Base-by-base conservation (phyloP, 177 flowering plant genomes). In the Telopea speciosissima region DNA sequence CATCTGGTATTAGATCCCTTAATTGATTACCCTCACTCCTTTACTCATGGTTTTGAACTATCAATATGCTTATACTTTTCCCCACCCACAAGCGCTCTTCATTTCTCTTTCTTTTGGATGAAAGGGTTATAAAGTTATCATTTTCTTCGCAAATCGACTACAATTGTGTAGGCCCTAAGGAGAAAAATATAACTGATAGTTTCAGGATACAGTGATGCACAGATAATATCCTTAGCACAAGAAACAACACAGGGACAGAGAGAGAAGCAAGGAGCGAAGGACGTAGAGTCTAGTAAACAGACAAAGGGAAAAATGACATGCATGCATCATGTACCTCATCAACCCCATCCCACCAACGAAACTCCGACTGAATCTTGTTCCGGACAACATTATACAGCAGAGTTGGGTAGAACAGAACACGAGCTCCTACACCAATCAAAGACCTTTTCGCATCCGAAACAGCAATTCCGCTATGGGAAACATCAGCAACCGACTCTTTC, bases 321-420 rank as follows among this genome's bases (percentile, higher is more conserved):
- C 36, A 66, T 12, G 23, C 14, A 24, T 64, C 52, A 33, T 64
- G 65, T 84, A 93, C 98, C 97, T 91, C 79, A 71, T 80, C 91
- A 24, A 93, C 82, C 65, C 82, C 74, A 78, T 93, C 98, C 98
- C 98, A 93, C 98, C 98, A 93, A n/a, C 89, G 85, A 70, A 93
- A 93, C 82, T 90, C 98, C 5, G 92, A 26, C 77, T 93, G 87
- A 64, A 93, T 44, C 82, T 81, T 87, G 59, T 90, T 91, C 71
- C 98, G 84, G 17, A 90, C 65, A 76, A 93, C 88, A 75, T 91
- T 93, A 73, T 93, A 93, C 42, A 93, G 66, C 76, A 93, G 77
- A 24, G 98, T 91, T 0, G 98, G 98, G 62, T 93, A 93, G 72
- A 93, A 93, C 14, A 93, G 83, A 22, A 83, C 84, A n/a, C 98